Percentiles rank a stretch among this genome's conserved stretches.
Conservation (phyloP, 345 rosid genomes). For the Mallotus nudiflorus region DNA sequence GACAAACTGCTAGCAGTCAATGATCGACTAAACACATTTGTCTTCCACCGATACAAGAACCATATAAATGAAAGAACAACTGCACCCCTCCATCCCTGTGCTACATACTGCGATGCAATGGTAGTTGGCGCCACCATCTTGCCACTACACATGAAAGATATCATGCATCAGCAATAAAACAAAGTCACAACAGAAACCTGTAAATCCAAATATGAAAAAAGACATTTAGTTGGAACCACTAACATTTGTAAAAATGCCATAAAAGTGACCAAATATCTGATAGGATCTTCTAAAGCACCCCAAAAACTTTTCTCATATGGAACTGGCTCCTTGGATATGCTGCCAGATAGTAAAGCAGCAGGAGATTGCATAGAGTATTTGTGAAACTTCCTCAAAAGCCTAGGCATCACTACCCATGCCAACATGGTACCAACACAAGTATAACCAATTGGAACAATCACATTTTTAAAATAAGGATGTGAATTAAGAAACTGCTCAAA, state of each 20-base stretch:
- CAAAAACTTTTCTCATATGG: slow-evolving; percentile 81
- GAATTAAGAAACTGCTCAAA: slow-evolving; percentile 58
- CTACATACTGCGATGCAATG: slow-evolving; percentile 63
- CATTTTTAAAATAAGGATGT: slow-evolving; percentile 62
- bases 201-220: neutral
- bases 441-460: slow-evolving; percentile 55
- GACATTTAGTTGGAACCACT: slow-evolving; percentile 23
- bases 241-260: slow-evolving; percentile 83
- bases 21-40: slow-evolving; percentile 60
- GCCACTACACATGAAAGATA: slow-evolving; percentile 49
- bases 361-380: slow-evolving; percentile 54
- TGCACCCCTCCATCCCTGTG: slow-evolving; percentile 74
- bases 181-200: neutral
- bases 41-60: slow-evolving; percentile 89
- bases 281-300: slow-evolving; percentile 93
- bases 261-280: slow-evolving; percentile 75
- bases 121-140: slow-evolving; percentile 88
- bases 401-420: slow-evolving; percentile 93
- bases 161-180: neutral
- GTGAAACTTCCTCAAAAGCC: slow-evolving; percentile 69
- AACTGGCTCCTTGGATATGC: slow-evolving; percentile 38
- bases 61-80: slow-evolving; percentile 74
- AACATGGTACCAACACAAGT: slow-evolving; percentile 58
- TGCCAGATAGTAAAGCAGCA: slow-evolving; percentile 48
- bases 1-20: slow-evolving; percentile 45